Evolutionary conservation across 179 eudicot species (phyloP).

Genomic region (Beta corolliflora): DNA sequence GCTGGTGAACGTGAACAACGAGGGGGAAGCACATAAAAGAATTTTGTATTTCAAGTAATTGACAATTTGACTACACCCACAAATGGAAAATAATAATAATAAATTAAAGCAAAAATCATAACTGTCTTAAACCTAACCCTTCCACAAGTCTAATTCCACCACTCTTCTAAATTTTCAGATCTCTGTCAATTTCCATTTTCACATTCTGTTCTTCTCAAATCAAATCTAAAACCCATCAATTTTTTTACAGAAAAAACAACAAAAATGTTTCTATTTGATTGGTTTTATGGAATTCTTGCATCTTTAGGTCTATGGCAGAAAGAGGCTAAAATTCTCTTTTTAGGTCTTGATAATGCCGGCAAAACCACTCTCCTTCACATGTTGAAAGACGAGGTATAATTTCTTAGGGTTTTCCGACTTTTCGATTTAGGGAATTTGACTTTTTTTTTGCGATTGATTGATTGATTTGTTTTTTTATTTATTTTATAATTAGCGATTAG

Average conservation of each 20-base stretch:
- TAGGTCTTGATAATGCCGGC: conserved; percentile 78
- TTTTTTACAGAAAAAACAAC: no score
- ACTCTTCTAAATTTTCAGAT: neutral
- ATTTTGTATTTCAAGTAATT: no score
- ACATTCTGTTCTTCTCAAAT: neutral
- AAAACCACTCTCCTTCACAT: conserved; percentile 75
- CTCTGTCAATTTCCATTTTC: neutral
- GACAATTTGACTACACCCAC: no score
- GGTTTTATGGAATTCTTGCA: conserved; percentile 72
- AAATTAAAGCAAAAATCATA: neutral
- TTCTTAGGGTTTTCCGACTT: neutral
- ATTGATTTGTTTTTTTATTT: neutral
- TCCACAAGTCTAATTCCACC: neutral
- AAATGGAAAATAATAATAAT: neutral
- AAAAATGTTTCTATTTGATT: conserved; percentile 74
- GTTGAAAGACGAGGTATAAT: conserved; percentile 70
- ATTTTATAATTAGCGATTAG: conserved; percentile 33
- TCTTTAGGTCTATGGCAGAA: conserved; percentile 75
- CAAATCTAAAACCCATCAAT: neutral
- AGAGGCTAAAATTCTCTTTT: conserved; percentile 76
- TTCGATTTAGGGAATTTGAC: neutral
- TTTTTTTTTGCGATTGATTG: conserved; percentile 16
- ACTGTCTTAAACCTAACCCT: conserved; percentile 3
- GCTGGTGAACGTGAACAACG: conserved; percentile 27
- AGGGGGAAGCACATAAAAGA: conserved; percentile 10